A percentile compares a stretch with the other conserved stretches of the same genome.
Evolutionary conservation across 768 basidiomycete species (phyloP).

Genomic region (Terana coerulea): DNA sequence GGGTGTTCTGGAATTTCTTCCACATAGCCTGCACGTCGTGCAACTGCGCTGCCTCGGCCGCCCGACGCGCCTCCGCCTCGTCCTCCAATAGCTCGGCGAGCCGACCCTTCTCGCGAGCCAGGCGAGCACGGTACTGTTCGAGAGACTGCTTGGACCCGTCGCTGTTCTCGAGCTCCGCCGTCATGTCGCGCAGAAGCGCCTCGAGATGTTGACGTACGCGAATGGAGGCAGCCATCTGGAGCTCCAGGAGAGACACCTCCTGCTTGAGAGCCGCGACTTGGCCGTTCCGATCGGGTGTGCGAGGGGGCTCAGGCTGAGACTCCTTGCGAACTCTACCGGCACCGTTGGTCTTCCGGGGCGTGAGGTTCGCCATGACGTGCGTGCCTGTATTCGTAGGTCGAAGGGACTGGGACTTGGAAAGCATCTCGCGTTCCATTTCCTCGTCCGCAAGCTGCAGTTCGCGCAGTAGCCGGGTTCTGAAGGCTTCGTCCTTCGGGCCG

Average conservation of each 20-base stretch:
- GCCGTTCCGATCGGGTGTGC: slow-evolving; percentile 40
- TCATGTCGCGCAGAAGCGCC: slow-evolving; percentile 53
- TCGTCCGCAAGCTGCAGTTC: slow-evolving; percentile 64
- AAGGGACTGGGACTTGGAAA: slow-evolving; percentile 30
- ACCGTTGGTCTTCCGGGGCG: slow-evolving; percentile 48
- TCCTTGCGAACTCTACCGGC: slow-evolving; percentile 33
- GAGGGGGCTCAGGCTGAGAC: slow-evolving; percentile 31
- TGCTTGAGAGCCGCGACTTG: slow-evolving; percentile 51
- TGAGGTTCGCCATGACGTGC: slow-evolving; percentile 39
- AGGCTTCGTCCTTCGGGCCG: slow-evolving; percentile 53
- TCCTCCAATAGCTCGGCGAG: slow-evolving; percentile 55
- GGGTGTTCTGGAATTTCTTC: slow-evolving; percentile 59
- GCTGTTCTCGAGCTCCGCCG: slow-evolving; percentile 55
- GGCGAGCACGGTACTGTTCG: slow-evolving; percentile 50
- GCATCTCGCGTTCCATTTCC: slow-evolving; percentile 49
- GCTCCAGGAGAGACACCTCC: slow-evolving; percentile 64
- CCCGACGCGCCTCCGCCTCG: slow-evolving; percentile 58
- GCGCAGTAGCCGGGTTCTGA: slow-evolving; percentile 57
- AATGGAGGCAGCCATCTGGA: slow-evolving; percentile 65
- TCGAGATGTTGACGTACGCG: slow-evolving; percentile 65
- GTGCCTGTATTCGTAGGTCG: slow-evolving; percentile 24
- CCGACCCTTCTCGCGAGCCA: slow-evolving; percentile 54
- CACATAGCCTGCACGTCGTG: slow-evolving; percentile 64
- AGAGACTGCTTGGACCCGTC: slow-evolving; percentile 65
- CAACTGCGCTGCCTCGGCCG: slow-evolving; percentile 58